Evolutionary conservation across 352 stramenopile genomes (phyloP), one percentile per base, ranked within the genome.

Genomic region (Globisporangium splendens): DNA sequence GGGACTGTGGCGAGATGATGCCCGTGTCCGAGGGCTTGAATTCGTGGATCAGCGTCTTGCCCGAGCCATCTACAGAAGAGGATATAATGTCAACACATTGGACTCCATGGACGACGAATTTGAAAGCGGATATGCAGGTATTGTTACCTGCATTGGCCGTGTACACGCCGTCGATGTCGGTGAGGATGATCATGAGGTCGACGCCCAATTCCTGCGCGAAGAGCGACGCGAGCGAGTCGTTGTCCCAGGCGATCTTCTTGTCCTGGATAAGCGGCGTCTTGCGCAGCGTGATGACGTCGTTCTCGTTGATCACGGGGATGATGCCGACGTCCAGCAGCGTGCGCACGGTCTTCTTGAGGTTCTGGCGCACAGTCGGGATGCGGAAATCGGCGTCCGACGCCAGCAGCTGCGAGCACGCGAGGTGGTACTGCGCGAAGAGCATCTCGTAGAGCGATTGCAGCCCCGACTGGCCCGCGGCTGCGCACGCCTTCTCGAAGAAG

Each of bases 361-460:
- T 94, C 39, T 68, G 61, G 3, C 84, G 80, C 28, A 91, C 73
- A 20, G 66, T 63, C 0, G 83, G 80, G 35, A 83, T 69, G 49
- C 80, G 61, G 58, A 94, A 94, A 62, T 94, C 85, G 10, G 78
- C 72, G 65, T 94, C 85, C 8, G 83, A 89, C 33, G 83, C 79
- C 62, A 94, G 56, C 28, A 94, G 76, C 59, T 94, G 85, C 39
- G 85, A 89, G 61, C 85, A 94, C 2, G 80, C 80, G 46, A 94
- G 58, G 55, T 94, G 80, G 61, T 92, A 94, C 68, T 94, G 85
- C 50, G 79, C 71, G 44, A 94, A 94, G 22, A 94, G 72, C 77
- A 92, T 86, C 68, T 94, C 85, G 50, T 94, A 94, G 10, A 94
- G 70, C 63, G 80, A 90, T 65, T 94, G 85, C 42, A 94, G 69